Percentiles rank a stretch among this genome's conserved stretches.
These are phyloP conservation scores for Penicillium sp. DNA, from an alignment of 2,329 filamentous ascomycete genomes.

Conservation along the genomic window DNA sequence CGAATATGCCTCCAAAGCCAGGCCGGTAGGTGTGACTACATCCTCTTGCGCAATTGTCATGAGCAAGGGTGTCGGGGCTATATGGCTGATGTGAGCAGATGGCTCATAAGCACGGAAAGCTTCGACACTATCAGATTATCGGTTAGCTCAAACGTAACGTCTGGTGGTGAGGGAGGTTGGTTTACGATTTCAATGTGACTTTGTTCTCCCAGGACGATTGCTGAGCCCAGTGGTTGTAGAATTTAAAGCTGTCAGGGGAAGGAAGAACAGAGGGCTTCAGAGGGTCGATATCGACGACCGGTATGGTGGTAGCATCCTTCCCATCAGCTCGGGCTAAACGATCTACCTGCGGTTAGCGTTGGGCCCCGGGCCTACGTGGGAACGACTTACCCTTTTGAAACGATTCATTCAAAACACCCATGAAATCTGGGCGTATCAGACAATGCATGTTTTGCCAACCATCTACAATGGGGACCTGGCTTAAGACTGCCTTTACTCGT, in stretches of 20 bases:
- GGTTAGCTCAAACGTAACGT: not conserved
- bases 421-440: slow-evolving; percentile 34
- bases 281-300: slow-evolving; percentile 35
- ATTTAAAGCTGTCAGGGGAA: slow-evolving; percentile 36
- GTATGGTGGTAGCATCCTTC: slow-evolving; percentile 28
- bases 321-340: slow-evolving; percentile 29
- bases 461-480: slow-evolving; percentile 39
- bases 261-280: slow-evolving; percentile 32
- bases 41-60: slow-evolving; percentile 39
- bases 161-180: not conserved
- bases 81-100: slow-evolving; percentile 34
- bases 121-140: slow-evolving; percentile 4
- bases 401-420: slow-evolving; percentile 24
- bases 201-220: slow-evolving; percentile 39
- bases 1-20: slow-evolving; percentile 19
- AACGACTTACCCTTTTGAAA: slow-evolving; percentile 13
- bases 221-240: slow-evolving; percentile 31
- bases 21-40: slow-evolving; percentile 33
- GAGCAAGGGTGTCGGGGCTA: slow-evolving; percentile 42
- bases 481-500: slow-evolving; percentile 42
- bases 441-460: slow-evolving; percentile 39
- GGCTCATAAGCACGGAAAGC: slow-evolving; percentile 14
- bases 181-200: slow-evolving; percentile 35
- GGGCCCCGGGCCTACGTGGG: no score
- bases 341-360: not conserved